phyloP scores from a whole-genome alignment of 305 asterid genomes.

The Andrographis paniculata region DNA sequence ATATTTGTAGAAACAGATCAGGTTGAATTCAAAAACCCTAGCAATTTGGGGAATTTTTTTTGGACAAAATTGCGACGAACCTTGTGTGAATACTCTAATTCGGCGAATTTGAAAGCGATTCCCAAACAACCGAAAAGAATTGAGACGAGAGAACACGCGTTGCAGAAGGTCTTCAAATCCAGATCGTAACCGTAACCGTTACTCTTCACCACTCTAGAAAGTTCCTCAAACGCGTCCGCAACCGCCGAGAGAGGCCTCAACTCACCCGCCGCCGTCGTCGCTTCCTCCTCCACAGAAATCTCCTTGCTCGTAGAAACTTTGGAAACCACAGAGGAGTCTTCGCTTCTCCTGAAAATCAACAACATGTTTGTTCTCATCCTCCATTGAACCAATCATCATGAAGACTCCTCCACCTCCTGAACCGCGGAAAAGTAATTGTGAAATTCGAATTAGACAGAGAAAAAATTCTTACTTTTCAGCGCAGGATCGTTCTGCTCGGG shows the following conservation, averaged over 20 bases:
- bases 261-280: slow-evolving; percentile 22
- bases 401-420: too few relatives aligned
- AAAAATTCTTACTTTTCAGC: slow-evolving; percentile 22
- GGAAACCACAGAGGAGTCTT: too few relatives aligned
- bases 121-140: slow-evolving; percentile 87
- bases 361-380: too few relatives aligned
- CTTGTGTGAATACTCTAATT: slow-evolving; percentile 78
- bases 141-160: slow-evolving; percentile 81
- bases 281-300: slow-evolving; percentile 6
- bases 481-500: slow-evolving; percentile 18
- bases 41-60: not conserved
- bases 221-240: slow-evolving; percentile 84
- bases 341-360: too few relatives aligned
- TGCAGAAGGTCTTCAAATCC: slow-evolving; percentile 71
- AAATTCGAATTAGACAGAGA: too few relatives aligned
- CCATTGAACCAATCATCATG: too few relatives aligned
- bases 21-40: not conserved
- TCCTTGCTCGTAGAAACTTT: not conserved
- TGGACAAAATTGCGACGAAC: slow-evolving; percentile 22
- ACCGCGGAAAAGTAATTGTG: too few relatives aligned
- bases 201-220: slow-evolving; percentile 41
- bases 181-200: slow-evolving; percentile 43
- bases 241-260: slow-evolving; percentile 58
- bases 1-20: not conserved
- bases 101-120: slow-evolving; percentile 89